Evolutionary conservation across 176 grass and related monocot genomes (phyloP).

Genomic region (Paspalum notatum): DNA sequence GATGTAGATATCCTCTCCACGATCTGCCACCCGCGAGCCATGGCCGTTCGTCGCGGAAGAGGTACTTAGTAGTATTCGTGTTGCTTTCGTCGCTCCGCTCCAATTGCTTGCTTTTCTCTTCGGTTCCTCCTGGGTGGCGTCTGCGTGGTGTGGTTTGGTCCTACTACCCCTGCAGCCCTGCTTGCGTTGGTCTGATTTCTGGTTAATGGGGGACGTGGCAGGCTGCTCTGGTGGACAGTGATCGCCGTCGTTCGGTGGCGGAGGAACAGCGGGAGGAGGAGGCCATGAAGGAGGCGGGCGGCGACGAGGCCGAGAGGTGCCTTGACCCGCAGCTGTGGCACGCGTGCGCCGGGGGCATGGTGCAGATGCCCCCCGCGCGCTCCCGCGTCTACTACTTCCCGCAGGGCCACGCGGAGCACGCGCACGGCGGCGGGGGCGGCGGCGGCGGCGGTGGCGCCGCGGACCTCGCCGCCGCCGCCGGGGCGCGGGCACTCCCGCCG

Average conservation of each 20-base stretch:
- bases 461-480: conserved; percentile 36
- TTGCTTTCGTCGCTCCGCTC: conserved; percentile 25
- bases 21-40: conserved; percentile 43
- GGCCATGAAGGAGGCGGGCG: conserved; percentile 34
- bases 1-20: conserved; percentile 54
- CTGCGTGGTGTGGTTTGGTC: conserved; percentile 35
- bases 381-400: conserved; percentile 89
- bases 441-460: conserved; percentile 13
- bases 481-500: conserved; percentile 45
- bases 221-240: conserved; percentile 35
- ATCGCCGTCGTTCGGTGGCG: conserved; percentile 48
- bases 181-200: background rate
- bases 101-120: conserved; percentile 15
- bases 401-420: conserved; percentile 96
- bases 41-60: conserved; percentile 5
- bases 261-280: background rate
- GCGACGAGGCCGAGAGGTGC: conserved; percentile 43
- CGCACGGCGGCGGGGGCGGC: conserved; percentile 31
- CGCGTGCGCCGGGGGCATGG: conserved; percentile 85
- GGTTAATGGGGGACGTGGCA: conserved; percentile 14
- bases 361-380: conserved; percentile 67
- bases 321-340: conserved; percentile 93
- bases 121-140: background rate
- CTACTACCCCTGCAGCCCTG: too few relatives aligned
- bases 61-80: background rate